A percentile compares a stretch with the other conserved stretches of the same genome.
These are phyloP conservation scores for Penicillium canescens DNA, from an alignment of 495 filamentous ascomycete genomes.

Conservation along the genomic window DNA sequence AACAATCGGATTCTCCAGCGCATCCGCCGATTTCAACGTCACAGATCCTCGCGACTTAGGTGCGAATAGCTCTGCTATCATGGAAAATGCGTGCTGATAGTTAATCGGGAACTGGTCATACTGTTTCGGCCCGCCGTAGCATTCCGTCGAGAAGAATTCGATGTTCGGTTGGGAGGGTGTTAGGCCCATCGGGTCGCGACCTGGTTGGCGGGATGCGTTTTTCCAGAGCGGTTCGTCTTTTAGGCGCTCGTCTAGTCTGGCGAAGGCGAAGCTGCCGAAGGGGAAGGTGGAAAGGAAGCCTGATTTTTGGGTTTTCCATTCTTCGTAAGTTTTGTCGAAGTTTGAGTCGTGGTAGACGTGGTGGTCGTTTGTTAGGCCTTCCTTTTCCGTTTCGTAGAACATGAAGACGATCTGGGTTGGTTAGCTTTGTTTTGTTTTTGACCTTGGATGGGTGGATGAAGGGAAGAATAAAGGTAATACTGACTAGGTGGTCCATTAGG, in stretches of 20 bases:
- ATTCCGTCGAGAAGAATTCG: constrained; percentile 54
- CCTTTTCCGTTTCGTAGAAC: constrained; percentile 50
- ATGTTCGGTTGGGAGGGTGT: constrained; percentile 49
- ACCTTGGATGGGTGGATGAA: background rate
- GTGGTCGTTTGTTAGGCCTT: constrained; percentile 42
- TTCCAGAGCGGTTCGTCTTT: constrained; percentile 44
- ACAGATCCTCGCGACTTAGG: constrained; percentile 45
- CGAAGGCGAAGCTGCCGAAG: constrained; percentile 55
- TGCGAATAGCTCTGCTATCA: constrained; percentile 42
- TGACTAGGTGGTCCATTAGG: constrained; percentile 53
- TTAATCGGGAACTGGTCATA: constrained; percentile 45
- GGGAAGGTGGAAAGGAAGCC: constrained; percentile 53
- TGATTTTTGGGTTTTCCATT: constrained; percentile 50
- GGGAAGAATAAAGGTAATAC: background rate
- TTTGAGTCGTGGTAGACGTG: constrained; percentile 41
- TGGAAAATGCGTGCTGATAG: constrained; percentile 43
- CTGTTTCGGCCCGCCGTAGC: constrained; percentile 54
- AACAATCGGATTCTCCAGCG: constrained; percentile 42
- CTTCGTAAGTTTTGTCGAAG: constrained; percentile 38
- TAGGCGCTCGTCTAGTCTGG: constrained; percentile 51
- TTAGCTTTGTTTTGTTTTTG: background rate
- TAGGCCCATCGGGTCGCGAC: constrained; percentile 54
- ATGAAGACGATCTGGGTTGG: constrained; percentile 27
- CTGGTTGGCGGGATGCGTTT: constrained; percentile 36
- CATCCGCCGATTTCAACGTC: constrained; percentile 34